These are phyloP conservation scores for Sphagnum fallax DNA, from an alignment of 228 moss, liverwort and hornwort genomes.

Conservation along the genomic window DNA sequence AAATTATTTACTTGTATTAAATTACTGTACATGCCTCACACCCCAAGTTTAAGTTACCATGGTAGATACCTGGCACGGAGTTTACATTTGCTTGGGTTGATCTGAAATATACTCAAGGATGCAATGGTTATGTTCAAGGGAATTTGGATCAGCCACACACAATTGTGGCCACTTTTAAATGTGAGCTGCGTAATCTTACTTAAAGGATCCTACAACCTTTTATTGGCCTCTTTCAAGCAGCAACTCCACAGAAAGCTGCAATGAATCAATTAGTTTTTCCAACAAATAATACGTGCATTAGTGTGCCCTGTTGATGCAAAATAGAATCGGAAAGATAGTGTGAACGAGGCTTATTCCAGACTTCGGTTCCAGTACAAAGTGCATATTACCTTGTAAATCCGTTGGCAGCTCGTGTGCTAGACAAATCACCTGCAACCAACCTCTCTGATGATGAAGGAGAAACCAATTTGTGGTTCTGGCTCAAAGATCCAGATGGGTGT, in stretches of 20 bases:
- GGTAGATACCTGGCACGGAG: too few relatives aligned
- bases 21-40: too few relatives aligned
- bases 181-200: too few relatives aligned
- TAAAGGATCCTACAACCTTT: not conserved
- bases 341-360: not conserved
- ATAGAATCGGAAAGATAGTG: not conserved
- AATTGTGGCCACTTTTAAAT: too few relatives aligned
- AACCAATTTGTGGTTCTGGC: conserved; percentile 38
- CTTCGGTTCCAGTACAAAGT: not conserved
- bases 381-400: too few relatives aligned
- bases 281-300: not conserved
- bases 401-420: not conserved
- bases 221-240: not conserved
- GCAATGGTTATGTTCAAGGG: too few relatives aligned
- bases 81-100: too few relatives aligned
- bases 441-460: conserved; percentile 56
- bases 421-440: conserved; percentile 14
- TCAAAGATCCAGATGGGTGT: conserved; percentile 24
- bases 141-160: too few relatives aligned
- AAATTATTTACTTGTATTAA: too few relatives aligned
- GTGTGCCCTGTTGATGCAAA: not conserved
- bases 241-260: not conserved
- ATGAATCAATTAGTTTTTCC: not conserved
- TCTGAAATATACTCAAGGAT: too few relatives aligned
- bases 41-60: too few relatives aligned